A percentile compares a stretch with the other conserved stretches of the same genome.
phyloP scores from a whole-genome alignment of 2,329 filamentous ascomycete genomes.

The Aspergillus sp. region DNA sequence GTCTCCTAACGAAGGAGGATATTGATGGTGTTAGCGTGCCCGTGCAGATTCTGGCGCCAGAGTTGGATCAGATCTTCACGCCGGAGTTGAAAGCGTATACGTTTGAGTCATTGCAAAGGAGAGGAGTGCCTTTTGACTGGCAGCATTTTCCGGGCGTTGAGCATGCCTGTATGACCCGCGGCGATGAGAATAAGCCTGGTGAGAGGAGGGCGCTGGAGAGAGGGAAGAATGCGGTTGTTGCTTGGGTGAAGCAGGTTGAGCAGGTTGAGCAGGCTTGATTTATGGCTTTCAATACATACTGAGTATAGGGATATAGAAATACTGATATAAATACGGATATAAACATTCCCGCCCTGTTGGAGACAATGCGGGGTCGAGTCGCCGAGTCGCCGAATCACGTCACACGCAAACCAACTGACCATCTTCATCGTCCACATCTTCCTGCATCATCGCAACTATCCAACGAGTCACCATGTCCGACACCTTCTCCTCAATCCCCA shows the following conservation, averaged over 20 bases:
- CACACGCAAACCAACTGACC: no score
- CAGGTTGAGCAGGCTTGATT: no score
- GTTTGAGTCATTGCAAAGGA: constrained; percentile 39
- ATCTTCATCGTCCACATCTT: no score
- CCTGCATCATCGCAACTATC: neutral
- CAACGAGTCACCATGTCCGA: constrained; percentile 17
- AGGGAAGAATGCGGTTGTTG: constrained; percentile 50
- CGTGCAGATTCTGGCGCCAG: constrained; percentile 54
- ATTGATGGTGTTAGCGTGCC: constrained; percentile 50
- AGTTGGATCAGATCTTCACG: constrained; percentile 47
- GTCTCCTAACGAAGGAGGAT: constrained; percentile 45
- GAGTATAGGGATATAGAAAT: no score
- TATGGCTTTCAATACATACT: no score
- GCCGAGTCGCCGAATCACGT: no score
- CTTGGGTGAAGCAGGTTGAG: constrained; percentile 40
- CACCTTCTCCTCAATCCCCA: constrained; percentile 31
- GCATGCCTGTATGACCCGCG: constrained; percentile 50
- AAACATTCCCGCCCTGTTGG: no score
- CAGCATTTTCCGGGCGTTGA: constrained; percentile 51
- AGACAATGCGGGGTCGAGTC: no score
- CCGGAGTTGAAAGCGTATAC: constrained; percentile 49
- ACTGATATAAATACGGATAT: no score
- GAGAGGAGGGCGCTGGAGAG: constrained; percentile 49
- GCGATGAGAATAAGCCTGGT: constrained; percentile 37
- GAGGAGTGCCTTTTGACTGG: constrained; percentile 50